phyloP scores from a whole-genome alignment of 1,139 yeast genomes.

The Suhomyces bokatorum region DNA sequence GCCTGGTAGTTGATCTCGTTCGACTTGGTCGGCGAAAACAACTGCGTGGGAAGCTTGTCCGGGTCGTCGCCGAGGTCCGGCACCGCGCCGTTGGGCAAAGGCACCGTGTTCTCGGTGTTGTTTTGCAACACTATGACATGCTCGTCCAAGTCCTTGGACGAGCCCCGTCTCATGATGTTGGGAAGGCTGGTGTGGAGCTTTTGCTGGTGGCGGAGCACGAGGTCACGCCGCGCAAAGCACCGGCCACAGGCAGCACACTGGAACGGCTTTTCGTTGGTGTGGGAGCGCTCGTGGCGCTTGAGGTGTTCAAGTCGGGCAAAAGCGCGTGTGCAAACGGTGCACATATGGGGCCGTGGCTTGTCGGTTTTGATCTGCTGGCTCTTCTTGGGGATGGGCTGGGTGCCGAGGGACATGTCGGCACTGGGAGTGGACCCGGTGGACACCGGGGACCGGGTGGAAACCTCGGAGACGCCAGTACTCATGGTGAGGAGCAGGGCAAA shows the following conservation, averaged over 20 bases:
- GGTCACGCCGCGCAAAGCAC: slow-evolving; percentile 50
- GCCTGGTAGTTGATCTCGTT: slow-evolving; percentile 10
- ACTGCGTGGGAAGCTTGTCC: slow-evolving; percentile 12
- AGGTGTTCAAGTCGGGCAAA: slow-evolving; percentile 36
- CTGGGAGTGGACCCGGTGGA: slow-evolving; percentile 10
- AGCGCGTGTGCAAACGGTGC: slow-evolving; percentile 32
- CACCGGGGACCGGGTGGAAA: slow-evolving; percentile 7
- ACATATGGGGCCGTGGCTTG: slow-evolving; percentile 36
- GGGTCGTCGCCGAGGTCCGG: slow-evolving; percentile 9
- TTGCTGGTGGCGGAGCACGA: slow-evolving; percentile 50
- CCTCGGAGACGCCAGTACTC: slow-evolving; percentile 8
- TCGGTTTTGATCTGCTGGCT: slow-evolving; percentile 81
- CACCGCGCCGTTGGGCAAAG: slow-evolving; percentile 31
- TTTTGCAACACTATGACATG: slow-evolving; percentile 46
- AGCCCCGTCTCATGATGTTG: slow-evolving; percentile 19
- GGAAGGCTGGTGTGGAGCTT: slow-evolving; percentile 30
- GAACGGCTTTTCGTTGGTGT: slow-evolving; percentile 37
- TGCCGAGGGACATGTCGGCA: slow-evolving; percentile 14
- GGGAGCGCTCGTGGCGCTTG: slow-evolving; percentile 35
- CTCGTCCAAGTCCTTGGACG: slow-evolving; percentile 26
- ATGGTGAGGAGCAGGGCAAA: slow-evolving; percentile 1
- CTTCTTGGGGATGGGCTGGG: slow-evolving; percentile 83
- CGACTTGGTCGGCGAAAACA: slow-evolving; percentile 22
- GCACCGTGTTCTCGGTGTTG: slow-evolving; percentile 47
- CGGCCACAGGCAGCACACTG: slow-evolving; percentile 54